Evolutionary conservation across 1,284 basidiomycete species (phyloP).

Genomic region (Earliella scabrosa): DNA sequence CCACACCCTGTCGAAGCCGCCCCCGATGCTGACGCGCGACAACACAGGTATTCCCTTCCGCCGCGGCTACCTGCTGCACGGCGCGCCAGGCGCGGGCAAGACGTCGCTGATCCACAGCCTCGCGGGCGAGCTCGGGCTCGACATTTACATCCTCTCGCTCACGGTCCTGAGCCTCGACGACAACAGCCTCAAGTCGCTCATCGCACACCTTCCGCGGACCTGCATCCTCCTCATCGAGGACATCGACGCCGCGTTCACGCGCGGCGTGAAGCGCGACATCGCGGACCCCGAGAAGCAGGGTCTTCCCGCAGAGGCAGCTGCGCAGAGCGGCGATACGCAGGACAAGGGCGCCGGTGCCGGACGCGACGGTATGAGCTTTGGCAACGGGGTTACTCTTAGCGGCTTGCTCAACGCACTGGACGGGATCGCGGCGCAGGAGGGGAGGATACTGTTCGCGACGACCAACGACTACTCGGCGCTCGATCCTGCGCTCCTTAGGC

Average conservation of each 20-base stretch:
- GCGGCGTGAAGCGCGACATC: constrained; percentile 53
- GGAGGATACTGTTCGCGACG: constrained; percentile 76
- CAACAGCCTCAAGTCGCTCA: constrained; percentile 57
- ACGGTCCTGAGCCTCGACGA: constrained; percentile 73
- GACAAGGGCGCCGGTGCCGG: constrained; percentile 10
- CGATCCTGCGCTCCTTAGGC: constrained; percentile 73
- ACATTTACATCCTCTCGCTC: constrained; percentile 77
- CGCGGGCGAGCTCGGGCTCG: constrained; percentile 74
- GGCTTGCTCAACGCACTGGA: constrained; percentile 80
- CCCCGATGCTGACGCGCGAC: neutral
- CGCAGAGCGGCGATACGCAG: neutral
- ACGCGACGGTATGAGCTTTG: constrained; percentile 3
- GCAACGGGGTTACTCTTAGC: constrained; percentile 60
- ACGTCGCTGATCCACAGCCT: constrained; percentile 77
- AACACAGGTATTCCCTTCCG: constrained; percentile 62
- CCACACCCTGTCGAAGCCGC: too few species aligned
- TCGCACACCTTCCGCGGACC: constrained; percentile 65
- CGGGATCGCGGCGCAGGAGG: constrained; percentile 77
- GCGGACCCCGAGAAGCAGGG: constrained; percentile 18
- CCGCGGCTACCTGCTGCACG: constrained; percentile 73
- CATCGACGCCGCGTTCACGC: constrained; percentile 75
- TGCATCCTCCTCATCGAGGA: constrained; percentile 84
- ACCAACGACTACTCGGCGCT: constrained; percentile 73
- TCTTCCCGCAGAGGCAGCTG: neutral
- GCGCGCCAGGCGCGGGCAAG: constrained; percentile 77